phyloP scores from a whole-genome alignment of 768 basidiomycete species.

The Bullera alba region DNA sequence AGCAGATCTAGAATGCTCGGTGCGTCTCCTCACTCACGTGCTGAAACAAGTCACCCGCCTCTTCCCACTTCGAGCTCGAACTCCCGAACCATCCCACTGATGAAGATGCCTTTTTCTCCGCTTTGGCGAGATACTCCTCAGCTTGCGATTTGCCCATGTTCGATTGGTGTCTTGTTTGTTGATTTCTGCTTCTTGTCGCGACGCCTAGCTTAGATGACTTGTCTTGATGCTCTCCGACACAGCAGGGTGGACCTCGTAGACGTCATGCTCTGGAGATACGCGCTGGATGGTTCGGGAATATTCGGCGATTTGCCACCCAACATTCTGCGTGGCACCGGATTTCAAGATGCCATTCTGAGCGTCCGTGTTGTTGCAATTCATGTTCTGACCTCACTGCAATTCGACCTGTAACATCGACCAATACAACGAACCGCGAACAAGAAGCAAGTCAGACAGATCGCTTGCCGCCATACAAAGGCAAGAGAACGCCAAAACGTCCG shows the following conservation, averaged over 20 bases:
- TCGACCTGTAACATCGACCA: too few relatives aligned
- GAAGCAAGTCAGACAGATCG: too few relatives aligned
- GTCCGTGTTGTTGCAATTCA: neutral
- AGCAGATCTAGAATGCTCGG: neutral
- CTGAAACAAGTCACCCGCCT: slow-evolving; percentile 86
- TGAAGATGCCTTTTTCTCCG: slow-evolving; percentile 83
- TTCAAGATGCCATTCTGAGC: neutral
- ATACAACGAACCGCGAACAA: too few relatives aligned
- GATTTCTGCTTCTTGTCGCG: neutral
- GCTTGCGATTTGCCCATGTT: slow-evolving; percentile 60
- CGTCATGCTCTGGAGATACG: neutral
- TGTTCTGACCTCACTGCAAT: too few relatives aligned
- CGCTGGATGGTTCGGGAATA: slow-evolving; percentile 13
- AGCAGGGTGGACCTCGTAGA: neutral
- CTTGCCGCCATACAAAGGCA: too few relatives aligned
- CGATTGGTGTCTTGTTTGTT: too few relatives aligned
- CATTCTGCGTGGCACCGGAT: slow-evolving; percentile 13
- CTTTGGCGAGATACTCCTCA: slow-evolving; percentile 69
- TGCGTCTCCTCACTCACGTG: slow-evolving; percentile 11
- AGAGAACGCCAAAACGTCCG: too few relatives aligned
- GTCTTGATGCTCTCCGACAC: neutral
- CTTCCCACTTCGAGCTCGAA: slow-evolving; percentile 75
- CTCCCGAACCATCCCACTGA: slow-evolving; percentile 77
- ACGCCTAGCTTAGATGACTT: neutral
- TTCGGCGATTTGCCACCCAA: slow-evolving; percentile 11